Evolutionary conservation across 2,329 filamentous ascomycete genomes (phyloP), one percentile per base, ranked within the genome.

Genomic region (Tolypocladium tropicale): DNA sequence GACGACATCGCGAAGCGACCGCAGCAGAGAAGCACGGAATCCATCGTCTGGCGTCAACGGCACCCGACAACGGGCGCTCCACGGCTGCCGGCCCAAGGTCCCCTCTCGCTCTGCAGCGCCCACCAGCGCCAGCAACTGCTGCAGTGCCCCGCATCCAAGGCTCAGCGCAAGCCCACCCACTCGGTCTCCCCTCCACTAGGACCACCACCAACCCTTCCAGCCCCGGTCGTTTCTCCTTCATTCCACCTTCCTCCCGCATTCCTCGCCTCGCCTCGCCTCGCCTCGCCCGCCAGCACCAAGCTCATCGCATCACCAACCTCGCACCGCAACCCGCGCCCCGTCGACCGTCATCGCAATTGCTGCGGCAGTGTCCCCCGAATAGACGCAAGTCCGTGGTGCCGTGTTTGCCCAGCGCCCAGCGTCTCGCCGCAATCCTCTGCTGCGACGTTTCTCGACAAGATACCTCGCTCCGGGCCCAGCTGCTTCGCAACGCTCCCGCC

Each of bases 191-290:
- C 46, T 32, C 28, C 46, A 53, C 39, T 4, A 43, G 39, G n/a
- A 43, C 39, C 39, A 43, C 18, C 25, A 30, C 41, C 53, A 12
- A 48, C 43, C 53, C 53, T 33, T 49, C 41, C 41, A 41, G 34
- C 52, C 52, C 52, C 52, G 36, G 52, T 53, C 34, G 33, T 48
- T 32, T 54, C 53, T 50, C 43, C 53, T 54, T 50, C 53, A 48
- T 54, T 54, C 53, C 53, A 54, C 53, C 53, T 48, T 54, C 46
- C 53, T 50, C 53, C 53, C 53, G 53, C 43, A 55, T 55, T 53
- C 51, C 50, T 48, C 48, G 36, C 49, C 48, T 51, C 34, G 46
- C 48, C 30, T 32, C 39, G 39, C 14, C 48, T 50, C 25, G 48
- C 53, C 53, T 33, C 46, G 23, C 46, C 46, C 25, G 23, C 46